A percentile compares a stretch with the other conserved stretches of the same genome.
Evolutionary conservation across 139 green algal genomes (phyloP).

Genomic region (Astrephomene gubernaculifera): DNA sequence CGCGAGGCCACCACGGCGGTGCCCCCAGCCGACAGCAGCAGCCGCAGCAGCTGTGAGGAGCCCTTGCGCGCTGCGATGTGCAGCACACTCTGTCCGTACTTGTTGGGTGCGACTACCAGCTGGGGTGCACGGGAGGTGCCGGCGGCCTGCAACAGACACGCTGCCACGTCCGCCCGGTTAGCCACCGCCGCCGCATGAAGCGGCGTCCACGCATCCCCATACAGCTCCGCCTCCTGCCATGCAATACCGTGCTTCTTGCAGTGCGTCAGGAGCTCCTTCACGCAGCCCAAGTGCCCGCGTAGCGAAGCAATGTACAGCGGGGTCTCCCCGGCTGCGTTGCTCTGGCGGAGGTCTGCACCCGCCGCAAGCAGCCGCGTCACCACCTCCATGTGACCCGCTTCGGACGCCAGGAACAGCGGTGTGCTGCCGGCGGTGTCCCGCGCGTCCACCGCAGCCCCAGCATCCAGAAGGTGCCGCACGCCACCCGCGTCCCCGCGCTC

Average conservation of each 20-base stretch:
- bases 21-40: constrained; percentile 64
- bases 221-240: constrained; percentile 77
- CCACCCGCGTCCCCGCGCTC: constrained; percentile 51
- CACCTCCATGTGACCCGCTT: constrained; percentile 60
- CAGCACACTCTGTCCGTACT: constrained; percentile 78
- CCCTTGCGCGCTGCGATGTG: constrained; percentile 87
- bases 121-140: constrained; percentile 29
- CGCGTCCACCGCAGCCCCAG: constrained; percentile 68
- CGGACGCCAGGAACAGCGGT: constrained; percentile 76
- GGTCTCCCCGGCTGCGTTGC: constrained; percentile 76
- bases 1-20: constrained; percentile 1
- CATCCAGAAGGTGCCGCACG: constrained; percentile 60
- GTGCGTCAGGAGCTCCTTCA: constrained; percentile 76
- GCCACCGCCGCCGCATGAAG: constrained; percentile 90
- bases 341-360: constrained; percentile 54
- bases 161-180: constrained; percentile 53
- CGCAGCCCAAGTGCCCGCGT: constrained; percentile 70
- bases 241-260: constrained; percentile 44
- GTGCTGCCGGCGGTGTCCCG: constrained; percentile 74
- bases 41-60: constrained; percentile 60
- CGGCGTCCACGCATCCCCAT: constrained; percentile 90
- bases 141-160: constrained; percentile 64
- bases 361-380: constrained; percentile 66
- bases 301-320: constrained; percentile 93
- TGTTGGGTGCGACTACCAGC: constrained; percentile 68